These are phyloP conservation scores for Phytopythium mirpurense DNA, from an alignment of 352 stramenopile species.

Conservation along the genomic window DNA sequence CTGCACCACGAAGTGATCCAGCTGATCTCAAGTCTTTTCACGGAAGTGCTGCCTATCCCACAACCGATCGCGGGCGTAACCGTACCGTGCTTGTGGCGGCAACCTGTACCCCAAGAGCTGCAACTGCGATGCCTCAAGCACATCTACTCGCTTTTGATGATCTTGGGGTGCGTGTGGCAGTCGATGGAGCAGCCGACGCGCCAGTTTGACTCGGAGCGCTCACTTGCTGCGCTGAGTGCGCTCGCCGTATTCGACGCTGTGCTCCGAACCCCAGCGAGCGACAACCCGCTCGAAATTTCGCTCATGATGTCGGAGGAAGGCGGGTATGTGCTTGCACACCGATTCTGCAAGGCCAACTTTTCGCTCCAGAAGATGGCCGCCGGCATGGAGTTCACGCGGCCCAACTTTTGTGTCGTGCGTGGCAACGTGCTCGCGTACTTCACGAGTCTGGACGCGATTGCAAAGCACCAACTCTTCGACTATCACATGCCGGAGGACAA, in stretches of 20 bases:
- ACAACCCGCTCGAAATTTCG: constrained; percentile 76
- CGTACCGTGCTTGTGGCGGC: constrained; percentile 60
- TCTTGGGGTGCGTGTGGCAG: constrained; percentile 82
- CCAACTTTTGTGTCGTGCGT: constrained; percentile 67
- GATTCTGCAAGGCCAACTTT: constrained; percentile 84
- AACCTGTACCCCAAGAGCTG: constrained; percentile 68
- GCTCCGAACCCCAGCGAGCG: constrained; percentile 64
- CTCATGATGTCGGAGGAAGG: constrained; percentile 74
- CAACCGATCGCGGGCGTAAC: constrained; percentile 14
- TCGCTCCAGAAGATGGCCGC: constrained; percentile 68
- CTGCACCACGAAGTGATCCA: constrained; percentile 88
- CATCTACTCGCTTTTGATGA: constrained; percentile 75
- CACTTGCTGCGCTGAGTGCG: constrained; percentile 70
- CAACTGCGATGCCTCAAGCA: constrained; percentile 76
- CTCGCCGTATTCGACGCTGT: constrained; percentile 82
- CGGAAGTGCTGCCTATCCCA: constrained; percentile 81
- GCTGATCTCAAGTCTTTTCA: constrained; percentile 73
- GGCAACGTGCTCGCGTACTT: constrained; percentile 83
- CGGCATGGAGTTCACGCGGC: constrained; percentile 80
- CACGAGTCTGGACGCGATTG: constrained; percentile 41
- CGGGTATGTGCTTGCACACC: constrained; percentile 77
- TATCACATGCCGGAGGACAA: constrained; percentile 89
- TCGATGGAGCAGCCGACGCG: constrained; percentile 85
- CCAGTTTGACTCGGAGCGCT: constrained; percentile 82
- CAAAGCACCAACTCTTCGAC: constrained; percentile 72